phyloP scores from a whole-genome alignment of 805 yeast species.

The Pichia thaimueangensis region DNA sequence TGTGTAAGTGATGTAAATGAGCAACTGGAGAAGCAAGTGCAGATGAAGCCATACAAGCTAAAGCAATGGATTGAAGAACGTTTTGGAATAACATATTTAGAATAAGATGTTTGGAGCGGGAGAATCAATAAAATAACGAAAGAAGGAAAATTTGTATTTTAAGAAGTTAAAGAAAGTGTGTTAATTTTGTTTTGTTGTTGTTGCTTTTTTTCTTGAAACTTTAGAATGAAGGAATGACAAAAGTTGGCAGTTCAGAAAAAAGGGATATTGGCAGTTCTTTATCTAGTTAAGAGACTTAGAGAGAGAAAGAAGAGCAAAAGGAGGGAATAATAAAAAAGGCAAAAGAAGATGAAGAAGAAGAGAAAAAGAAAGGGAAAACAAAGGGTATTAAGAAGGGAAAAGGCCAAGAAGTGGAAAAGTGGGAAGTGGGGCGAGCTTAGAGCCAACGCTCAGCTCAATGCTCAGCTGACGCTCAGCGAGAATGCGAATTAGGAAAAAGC shows the following conservation, averaged over 20 bases:
- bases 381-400: constrained; percentile 12
- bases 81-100: constrained; percentile 25
- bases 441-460: too few relatives aligned
- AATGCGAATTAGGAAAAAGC: too few relatives aligned
- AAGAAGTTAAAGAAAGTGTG: constrained; percentile 1
- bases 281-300: too few relatives aligned
- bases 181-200: too few relatives aligned
- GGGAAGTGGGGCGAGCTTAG: too few relatives aligned
- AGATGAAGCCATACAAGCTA: constrained; percentile 42
- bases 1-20: constrained; percentile 55
- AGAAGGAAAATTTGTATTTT: constrained; percentile 4
- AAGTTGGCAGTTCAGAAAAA: too few relatives aligned
- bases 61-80: constrained; percentile 33
- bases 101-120: too few relatives aligned
- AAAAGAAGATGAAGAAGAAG: background rate
- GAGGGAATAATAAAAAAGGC: background rate
- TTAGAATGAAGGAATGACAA: too few relatives aligned
- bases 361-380: background rate
- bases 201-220: too few relatives aligned
- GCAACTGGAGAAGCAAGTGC: constrained; percentile 54
- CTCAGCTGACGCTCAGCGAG: too few relatives aligned
- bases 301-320: background rate
- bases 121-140: constrained; percentile 2
- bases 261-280: too few relatives aligned
- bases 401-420: constrained; percentile 10